Percentiles rank a stretch among this genome's conserved stretches.
These are phyloP conservation scores for Phytophthora parvispora DNA, from an alignment of 352 stramenopile species.

Conservation along the genomic window DNA sequence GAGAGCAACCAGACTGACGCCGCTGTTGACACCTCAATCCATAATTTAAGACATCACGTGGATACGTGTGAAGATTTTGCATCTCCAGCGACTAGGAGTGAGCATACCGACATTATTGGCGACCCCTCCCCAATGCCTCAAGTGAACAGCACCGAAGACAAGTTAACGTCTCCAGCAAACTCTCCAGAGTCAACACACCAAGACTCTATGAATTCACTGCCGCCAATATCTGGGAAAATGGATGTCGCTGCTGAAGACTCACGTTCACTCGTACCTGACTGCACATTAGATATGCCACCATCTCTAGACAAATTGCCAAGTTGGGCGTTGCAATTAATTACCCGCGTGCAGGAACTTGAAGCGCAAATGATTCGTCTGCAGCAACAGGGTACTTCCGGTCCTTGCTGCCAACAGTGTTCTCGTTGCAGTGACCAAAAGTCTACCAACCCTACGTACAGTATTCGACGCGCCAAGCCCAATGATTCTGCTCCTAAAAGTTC, in stretches of 20 bases:
- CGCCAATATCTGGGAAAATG: not conserved
- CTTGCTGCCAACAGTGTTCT: not conserved
- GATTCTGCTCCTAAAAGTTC: not conserved
- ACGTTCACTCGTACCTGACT: not conserved
- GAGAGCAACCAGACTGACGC: not conserved
- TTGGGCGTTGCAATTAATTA: constrained; percentile 12
- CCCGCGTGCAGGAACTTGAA: constrained; percentile 12
- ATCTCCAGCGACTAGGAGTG: not conserved
- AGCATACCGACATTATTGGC: not conserved
- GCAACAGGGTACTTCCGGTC: not conserved
- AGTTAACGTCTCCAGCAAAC: not conserved
- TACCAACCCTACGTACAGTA: not conserved
- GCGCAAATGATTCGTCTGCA: constrained; percentile 14
- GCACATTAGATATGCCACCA: not conserved
- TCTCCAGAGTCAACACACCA: not conserved
- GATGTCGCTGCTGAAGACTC: constrained; percentile 1
- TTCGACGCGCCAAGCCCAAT: not conserved
- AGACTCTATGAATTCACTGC: not conserved
- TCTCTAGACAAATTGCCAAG: constrained; percentile 11
- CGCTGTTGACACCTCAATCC: not conserved
- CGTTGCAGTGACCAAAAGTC: too few relatives aligned
- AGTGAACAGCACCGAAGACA: not conserved
- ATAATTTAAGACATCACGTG: not conserved
- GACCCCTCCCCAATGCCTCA: not conserved
- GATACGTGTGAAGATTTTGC: not conserved